A percentile compares a stretch with the other conserved stretches of the same genome.
These are phyloP conservation scores for Apiotrichum laibachii DNA, from an alignment of 1,284 basidiomycete genomes.

Conservation along the genomic window DNA sequence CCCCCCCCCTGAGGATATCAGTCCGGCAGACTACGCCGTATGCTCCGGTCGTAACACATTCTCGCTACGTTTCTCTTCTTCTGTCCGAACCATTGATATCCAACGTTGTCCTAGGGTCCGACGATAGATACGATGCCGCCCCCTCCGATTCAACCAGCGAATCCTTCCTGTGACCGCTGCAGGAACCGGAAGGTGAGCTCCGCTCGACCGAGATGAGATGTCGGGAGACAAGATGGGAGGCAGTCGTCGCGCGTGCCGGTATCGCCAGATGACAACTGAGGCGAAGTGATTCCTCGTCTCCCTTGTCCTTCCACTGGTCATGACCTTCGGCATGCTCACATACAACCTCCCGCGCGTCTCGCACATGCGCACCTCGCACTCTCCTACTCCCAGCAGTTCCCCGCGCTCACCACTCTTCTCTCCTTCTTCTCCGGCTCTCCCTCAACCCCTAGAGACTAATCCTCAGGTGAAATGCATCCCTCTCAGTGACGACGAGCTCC, in stretches of 20 bases:
- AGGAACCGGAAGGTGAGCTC: conserved; percentile 9
- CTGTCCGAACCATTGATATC: background rate
- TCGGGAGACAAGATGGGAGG: too few relatives aligned
- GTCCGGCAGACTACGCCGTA: too few relatives aligned
- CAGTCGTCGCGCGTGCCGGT: too few relatives aligned
- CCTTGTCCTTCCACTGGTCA: too few relatives aligned
- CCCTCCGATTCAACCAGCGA: background rate
- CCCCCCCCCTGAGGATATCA: background rate
- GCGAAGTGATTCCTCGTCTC: too few relatives aligned
- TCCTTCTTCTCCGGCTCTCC: background rate
- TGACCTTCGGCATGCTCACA: too few relatives aligned
- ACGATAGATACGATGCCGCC: background rate
- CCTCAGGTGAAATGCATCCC: conserved; percentile 11
- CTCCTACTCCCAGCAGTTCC: background rate
- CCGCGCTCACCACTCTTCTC: background rate
- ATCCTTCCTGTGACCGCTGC: conserved; percentile 13
- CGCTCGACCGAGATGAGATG: too few relatives aligned
- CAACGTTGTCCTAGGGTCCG: too few relatives aligned
- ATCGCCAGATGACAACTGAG: too few relatives aligned
- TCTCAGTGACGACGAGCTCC: conserved; percentile 2
- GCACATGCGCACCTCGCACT: background rate
- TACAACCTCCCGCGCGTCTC: too few relatives aligned
- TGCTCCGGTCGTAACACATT: too few relatives aligned
- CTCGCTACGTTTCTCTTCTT: background rate
- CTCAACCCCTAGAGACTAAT: background rate